Percentiles rank a stretch among this genome's conserved stretches.
These are phyloP conservation scores for Colletotrichum tanaceti DNA, from an alignment of 2,329 filamentous ascomycete genomes.

Conservation along the genomic window DNA sequence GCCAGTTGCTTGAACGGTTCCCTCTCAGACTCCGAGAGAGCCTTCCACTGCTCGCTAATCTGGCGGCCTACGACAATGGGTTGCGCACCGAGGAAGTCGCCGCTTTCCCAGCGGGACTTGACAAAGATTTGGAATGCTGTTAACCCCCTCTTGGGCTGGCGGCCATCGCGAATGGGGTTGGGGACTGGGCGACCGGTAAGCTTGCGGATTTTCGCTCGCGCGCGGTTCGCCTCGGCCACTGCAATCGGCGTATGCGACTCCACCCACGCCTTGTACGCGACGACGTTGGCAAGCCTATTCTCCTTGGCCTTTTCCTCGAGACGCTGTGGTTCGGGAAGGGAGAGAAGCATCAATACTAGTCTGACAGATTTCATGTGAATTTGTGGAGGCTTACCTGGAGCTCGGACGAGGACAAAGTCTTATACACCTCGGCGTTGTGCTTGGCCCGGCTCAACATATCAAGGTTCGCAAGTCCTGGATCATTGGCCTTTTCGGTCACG, in stretches of 20 bases:
- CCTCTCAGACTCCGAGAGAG: conserved; percentile 55
- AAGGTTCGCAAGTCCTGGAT: conserved; percentile 42
- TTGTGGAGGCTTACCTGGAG: conserved; percentile 54
- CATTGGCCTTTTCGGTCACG: background rate
- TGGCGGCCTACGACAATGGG: conserved; percentile 43
- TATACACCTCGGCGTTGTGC: conserved; percentile 51
- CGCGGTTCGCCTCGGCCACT: conserved; percentile 60
- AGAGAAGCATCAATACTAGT: background rate
- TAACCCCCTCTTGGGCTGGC: conserved; percentile 58
- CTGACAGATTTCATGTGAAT: background rate
- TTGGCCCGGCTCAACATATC: background rate
- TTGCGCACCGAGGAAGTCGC: conserved; percentile 40
- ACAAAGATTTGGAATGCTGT: conserved; percentile 53
- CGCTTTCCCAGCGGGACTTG: conserved; percentile 52
- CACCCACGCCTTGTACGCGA: conserved; percentile 61
- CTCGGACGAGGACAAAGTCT: conserved; percentile 55
- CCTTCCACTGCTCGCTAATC: conserved; percentile 57
- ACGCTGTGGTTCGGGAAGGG: conserved; percentile 45
- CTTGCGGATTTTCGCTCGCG: conserved; percentile 57
- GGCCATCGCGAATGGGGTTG: conserved; percentile 58
- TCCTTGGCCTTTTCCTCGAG: conserved; percentile 50
- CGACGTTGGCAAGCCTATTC: conserved; percentile 57
- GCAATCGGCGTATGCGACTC: conserved; percentile 53
- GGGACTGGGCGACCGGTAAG: conserved; percentile 43
- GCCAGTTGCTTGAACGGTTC: conserved; percentile 52